phyloP scores from a whole-genome alignment of 2,329 filamentous ascomycete genomes.

The Myotisia sp. region DNA sequence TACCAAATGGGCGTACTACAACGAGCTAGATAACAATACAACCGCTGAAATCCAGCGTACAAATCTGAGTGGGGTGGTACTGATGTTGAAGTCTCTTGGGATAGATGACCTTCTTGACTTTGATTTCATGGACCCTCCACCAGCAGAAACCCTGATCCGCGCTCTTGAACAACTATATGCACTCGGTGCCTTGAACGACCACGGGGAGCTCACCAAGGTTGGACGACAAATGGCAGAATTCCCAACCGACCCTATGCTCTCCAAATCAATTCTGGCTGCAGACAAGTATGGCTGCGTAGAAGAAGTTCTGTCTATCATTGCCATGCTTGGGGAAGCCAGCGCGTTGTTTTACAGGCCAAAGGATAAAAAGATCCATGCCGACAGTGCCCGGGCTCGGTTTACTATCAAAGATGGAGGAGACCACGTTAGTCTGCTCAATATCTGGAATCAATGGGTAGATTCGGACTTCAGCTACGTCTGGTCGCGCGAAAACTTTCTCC shows the following conservation, averaged over 20 bases:
- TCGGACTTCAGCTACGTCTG: constrained; percentile 77
- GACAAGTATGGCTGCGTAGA: constrained; percentile 87
- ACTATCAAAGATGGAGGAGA: constrained; percentile 85
- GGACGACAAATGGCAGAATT: constrained; percentile 94
- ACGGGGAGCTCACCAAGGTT: constrained; percentile 75
- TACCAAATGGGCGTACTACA: constrained; percentile 85
- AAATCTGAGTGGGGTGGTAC: constrained; percentile 68
- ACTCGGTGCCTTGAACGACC: constrained; percentile 74
- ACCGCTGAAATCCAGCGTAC: constrained; percentile 87
- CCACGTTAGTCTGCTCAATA: constrained; percentile 72
- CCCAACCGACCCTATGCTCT: constrained; percentile 80
- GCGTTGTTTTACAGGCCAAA: constrained; percentile 89
- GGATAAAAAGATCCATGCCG: constrained; percentile 92
- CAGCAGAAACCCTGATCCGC: constrained; percentile 75
- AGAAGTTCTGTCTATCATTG: constrained; percentile 82
- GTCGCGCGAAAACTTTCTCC: constrained; percentile 84
- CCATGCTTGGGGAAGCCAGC: constrained; percentile 79
- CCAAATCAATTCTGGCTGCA: constrained; percentile 75
- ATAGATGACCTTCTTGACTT: constrained; percentile 90
- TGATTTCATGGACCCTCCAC: constrained; percentile 89
- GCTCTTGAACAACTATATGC: constrained; percentile 85
- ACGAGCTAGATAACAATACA: constrained; percentile 83
- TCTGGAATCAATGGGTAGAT: constrained; percentile 94
- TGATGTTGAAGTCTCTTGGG: constrained; percentile 76
- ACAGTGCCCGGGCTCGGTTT: constrained; percentile 77